phyloP scores from a whole-genome alignment of 495 filamentous ascomycete species.

The Venustampulla echinocandica region DNA sequence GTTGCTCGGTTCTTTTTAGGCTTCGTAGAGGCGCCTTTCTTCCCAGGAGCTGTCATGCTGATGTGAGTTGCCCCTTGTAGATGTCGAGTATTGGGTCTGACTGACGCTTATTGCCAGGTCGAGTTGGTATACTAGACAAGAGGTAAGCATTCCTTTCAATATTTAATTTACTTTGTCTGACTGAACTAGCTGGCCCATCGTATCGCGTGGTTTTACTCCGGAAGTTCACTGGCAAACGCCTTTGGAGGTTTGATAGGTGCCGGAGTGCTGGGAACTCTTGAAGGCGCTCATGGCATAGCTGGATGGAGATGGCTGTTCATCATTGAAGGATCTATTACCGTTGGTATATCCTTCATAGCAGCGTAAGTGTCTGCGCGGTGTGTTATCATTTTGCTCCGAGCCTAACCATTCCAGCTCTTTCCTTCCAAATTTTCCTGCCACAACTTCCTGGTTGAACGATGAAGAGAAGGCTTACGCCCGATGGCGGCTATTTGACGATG shows the following conservation, averaged over 20 bases:
- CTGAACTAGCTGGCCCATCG: conserved; percentile 22
- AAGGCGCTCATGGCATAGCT: conserved; percentile 38
- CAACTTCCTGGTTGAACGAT: conserved; percentile 14
- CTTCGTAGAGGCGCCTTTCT: conserved; percentile 37
- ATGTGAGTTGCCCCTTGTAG: no score
- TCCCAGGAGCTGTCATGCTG: conserved; percentile 40
- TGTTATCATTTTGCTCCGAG: no score
- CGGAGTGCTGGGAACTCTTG: conserved; percentile 35
- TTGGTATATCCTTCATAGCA: conserved; percentile 20
- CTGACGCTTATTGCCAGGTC: no score
- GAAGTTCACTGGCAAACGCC: conserved; percentile 46
- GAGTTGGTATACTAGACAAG: conserved; percentile 35
- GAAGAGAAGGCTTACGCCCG: conserved; percentile 16
- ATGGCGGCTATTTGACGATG: conserved; percentile 8
- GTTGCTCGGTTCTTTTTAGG: conserved; percentile 50
- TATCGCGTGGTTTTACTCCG: conserved; percentile 52
- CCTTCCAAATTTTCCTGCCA: conserved; percentile 25
- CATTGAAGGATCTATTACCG: conserved; percentile 29
- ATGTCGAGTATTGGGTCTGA: no score
- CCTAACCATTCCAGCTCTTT: no score
- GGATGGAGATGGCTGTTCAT: conserved; percentile 41
- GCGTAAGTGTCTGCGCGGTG: no score
- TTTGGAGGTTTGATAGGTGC: conserved; percentile 53
- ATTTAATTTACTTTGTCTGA: background rate
- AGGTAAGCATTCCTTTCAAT: conserved; percentile 1